A percentile compares a stretch with the other conserved stretches of the same genome.
Evolutionary conservation across 768 basidiomycete species (phyloP).

Genomic region (Chiua virens): DNA sequence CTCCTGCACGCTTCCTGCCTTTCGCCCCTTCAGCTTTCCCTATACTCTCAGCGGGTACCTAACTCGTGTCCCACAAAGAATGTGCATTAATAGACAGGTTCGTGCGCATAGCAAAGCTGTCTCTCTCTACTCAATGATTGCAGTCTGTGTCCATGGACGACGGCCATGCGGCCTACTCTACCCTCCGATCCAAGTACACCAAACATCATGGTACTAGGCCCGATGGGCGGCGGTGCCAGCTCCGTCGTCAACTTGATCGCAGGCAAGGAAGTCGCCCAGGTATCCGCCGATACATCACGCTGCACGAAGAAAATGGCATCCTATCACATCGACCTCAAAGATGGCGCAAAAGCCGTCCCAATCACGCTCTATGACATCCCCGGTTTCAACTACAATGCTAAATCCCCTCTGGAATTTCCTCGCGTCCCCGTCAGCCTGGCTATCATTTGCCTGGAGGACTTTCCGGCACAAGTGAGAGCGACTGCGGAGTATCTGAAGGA

Average conservation of each 20-base stretch:
- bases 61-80: background rate
- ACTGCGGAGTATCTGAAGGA: slow-evolving; percentile 18
- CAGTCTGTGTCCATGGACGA: slow-evolving; percentile 8
- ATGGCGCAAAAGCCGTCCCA: slow-evolving; percentile 4
- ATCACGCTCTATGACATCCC: slow-evolving; percentile 25
- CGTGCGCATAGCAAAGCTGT: background rate
- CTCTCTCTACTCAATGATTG: background rate
- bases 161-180: background rate
- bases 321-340: slow-evolving; percentile 16
- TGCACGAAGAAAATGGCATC: slow-evolving; percentile 18
- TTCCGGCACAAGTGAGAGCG: slow-evolving; percentile 18
- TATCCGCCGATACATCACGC: slow-evolving; percentile 16
- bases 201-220: slow-evolving; percentile 28
- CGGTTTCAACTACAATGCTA: slow-evolving; percentile 17
- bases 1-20: background rate
- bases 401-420: slow-evolving; percentile 19
- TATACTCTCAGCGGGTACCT: background rate
- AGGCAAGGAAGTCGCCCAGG: slow-evolving; percentile 16
- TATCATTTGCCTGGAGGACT: slow-evolving; percentile 22
- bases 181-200: slow-evolving; percentile 8
- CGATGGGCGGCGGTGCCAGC: slow-evolving; percentile 26
- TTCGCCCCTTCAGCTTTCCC: background rate
- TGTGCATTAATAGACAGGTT: slow-evolving; percentile 22
- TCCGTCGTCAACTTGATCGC: slow-evolving; percentile 33
- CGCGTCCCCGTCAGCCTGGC: slow-evolving; percentile 22